A percentile compares a stretch with the other conserved stretches of the same genome.
These are phyloP conservation scores for Solanum gandarillasii DNA, from an alignment of 257 asterid genomes.

Conservation along the genomic window DNA sequence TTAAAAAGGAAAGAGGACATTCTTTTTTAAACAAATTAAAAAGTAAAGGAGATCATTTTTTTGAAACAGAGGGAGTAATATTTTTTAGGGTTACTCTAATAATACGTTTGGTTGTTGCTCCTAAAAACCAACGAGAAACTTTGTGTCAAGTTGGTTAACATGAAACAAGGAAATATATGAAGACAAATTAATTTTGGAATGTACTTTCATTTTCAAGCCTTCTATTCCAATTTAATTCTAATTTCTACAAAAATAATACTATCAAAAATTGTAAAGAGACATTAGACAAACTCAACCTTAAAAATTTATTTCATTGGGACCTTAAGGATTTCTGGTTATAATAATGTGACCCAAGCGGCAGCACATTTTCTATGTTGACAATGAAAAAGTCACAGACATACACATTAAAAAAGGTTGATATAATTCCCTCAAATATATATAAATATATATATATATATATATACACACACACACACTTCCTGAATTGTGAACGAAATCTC, in stretches of 20 bases:
- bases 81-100: not conserved
- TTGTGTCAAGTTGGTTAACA: not conserved
- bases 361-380: not conserved
- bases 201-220: not conserved
- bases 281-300: not conserved
- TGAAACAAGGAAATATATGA: not conserved
- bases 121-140: not conserved
- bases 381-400: not conserved
- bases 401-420: not conserved
- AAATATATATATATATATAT: no score
- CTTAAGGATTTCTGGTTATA: not conserved
- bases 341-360: not conserved
- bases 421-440: no score
- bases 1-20: no score
- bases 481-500: no score
- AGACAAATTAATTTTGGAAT: not conserved
- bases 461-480: no score
- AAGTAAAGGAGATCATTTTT: no score
- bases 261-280: not conserved
- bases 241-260: not conserved
- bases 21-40: no score
- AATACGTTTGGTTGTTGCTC: not conserved
- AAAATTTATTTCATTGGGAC: not conserved
- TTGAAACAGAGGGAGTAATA: not conserved
- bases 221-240: not conserved